These are phyloP conservation scores for Sphenostylis stenocarpa DNA, from an alignment of 306 rosid genomes.

Conservation along the genomic window DNA sequence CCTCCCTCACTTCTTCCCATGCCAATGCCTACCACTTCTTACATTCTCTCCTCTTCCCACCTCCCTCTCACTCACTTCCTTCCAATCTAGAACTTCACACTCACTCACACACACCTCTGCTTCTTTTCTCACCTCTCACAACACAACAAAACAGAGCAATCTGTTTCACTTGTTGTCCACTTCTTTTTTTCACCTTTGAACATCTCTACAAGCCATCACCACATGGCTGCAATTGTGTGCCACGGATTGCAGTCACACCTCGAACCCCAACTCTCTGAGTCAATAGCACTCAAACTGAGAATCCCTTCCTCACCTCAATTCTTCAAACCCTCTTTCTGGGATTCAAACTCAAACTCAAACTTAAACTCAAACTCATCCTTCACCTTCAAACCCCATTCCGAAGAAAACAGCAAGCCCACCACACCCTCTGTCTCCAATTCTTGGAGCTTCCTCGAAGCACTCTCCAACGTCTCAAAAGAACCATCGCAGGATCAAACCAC, in stretches of 20 bases:
- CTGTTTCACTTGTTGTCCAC: constrained; percentile 12
- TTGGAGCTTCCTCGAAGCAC: constrained; percentile 66
- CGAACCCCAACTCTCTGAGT: constrained; percentile 61
- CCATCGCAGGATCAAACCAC: constrained; percentile 27
- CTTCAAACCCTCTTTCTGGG: constrained; percentile 42
- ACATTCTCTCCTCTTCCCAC: constrained; percentile 6
- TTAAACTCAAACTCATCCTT: constrained; percentile 25
- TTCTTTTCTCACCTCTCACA: not conserved
- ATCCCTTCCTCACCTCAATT: constrained; percentile 53
- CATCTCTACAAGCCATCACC: not conserved
- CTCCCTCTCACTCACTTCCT: not conserved
- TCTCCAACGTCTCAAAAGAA: constrained; percentile 34
- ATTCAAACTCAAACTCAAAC: constrained; percentile 26
- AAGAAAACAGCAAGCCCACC: constrained; percentile 16
- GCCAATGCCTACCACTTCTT: constrained; percentile 21
- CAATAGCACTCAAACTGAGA: constrained; percentile 59
- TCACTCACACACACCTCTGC: not conserved
- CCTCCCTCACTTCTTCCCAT: constrained; percentile 48
- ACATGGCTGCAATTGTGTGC: constrained; percentile 76
- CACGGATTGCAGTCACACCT: constrained; percentile 59
- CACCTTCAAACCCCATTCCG: constrained; percentile 22
- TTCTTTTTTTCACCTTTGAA: not conserved
- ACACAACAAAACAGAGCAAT: constrained; percentile 11
- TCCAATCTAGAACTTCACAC: not conserved
- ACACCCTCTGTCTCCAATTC: constrained; percentile 25